Percentiles rank a stretch among this genome's conserved stretches.
Evolutionary conservation across 345 rosid species (phyloP).

Genomic region (Theobroma cacao): DNA sequence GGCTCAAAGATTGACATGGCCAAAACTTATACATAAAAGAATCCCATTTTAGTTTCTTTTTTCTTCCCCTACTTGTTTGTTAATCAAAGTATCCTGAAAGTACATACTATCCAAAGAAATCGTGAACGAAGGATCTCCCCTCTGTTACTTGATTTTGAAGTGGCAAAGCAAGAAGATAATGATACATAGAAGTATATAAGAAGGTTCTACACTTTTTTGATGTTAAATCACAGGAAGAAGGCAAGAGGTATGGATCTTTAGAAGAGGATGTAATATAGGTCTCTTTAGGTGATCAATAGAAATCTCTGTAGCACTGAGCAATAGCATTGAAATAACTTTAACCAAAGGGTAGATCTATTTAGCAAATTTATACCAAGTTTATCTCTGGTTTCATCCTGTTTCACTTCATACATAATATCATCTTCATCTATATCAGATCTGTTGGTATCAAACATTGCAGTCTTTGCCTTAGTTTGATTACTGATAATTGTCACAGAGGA

Average conservation of each 20-base stretch:
- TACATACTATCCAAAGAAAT: conserved; percentile 30
- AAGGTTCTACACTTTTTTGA: conserved; percentile 30
- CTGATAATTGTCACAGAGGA: too few species aligned
- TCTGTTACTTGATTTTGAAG: conserved; percentile 9
- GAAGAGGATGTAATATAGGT: conserved; percentile 19
- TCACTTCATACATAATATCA: background rate
- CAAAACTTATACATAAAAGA: conserved; percentile 22
- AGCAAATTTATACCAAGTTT: background rate
- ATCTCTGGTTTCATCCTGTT: background rate
- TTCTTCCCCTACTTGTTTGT: background rate
- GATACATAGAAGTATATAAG: conserved; percentile 28
- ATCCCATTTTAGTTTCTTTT: background rate
- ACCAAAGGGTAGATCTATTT: conserved; percentile 4
- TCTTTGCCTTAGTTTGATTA: too few species aligned
- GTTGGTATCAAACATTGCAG: too few species aligned
- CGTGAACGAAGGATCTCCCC: conserved; percentile 3
- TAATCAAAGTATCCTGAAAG: conserved; percentile 19
- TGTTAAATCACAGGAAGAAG: conserved; percentile 27
- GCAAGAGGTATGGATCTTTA: conserved; percentile 19
- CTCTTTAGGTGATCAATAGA: conserved; percentile 18
- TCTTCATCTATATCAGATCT: too few species aligned
- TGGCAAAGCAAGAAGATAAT: conserved; percentile 18
- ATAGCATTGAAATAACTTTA: conserved; percentile 16
- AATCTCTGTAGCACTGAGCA: conserved; percentile 20
- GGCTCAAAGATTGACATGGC: conserved; percentile 25